Evolutionary conservation across 345 rosid genomes (phyloP), one percentile per base, ranked within the genome.

Genomic region (Euphorbia peplus): DNA sequence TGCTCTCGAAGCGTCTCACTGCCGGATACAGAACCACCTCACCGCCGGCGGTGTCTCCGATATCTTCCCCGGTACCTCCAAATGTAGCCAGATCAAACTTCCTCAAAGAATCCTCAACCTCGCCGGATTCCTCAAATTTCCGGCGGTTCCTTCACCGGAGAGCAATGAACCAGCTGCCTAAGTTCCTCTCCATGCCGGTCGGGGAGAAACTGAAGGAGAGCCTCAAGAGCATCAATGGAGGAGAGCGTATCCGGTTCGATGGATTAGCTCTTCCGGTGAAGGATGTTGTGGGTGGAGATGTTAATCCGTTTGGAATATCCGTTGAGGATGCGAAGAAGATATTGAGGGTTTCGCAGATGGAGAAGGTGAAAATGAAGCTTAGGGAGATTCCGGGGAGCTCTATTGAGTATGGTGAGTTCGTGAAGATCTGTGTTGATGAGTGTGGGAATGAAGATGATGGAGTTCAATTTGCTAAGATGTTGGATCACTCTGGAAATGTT

Each of bases 401-500:
- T 41, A 80, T 90, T 68, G 57, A 85, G 37, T 82, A 85, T 63
- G 51, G 48, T 35, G 86, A 86, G 46, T 90, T 81, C 63, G 73
- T 81, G 21, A 59, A 64, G 69, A 74, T 92, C 61, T 90, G 97
- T 50, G 74, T 56, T 11, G 79, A 81, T 47, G 84, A 65, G 13
- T 86, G 90, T 64, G 92, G 80, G 28, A 80, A 75, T 11, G 79
- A 82, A 53, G 81, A 75, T 5, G 86, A 79, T 65, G 97, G 86
- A 4, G 35, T 61, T 2, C 86, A 81, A 60, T 73, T 88, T 8
- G 93, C 97, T 0, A 81, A 83, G 67, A 65, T 71, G 83, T 64
- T 90, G 66, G 97, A 93, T 58, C 76, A 82, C n/a, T 78, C 84
- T 0, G 92, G 90, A 52, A 79, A 81, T 80, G 95, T 90, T 79